Evolutionary conservation across 2,329 filamentous ascomycete genomes (phyloP).

Genomic region (Emydomyces testavorans): DNA sequence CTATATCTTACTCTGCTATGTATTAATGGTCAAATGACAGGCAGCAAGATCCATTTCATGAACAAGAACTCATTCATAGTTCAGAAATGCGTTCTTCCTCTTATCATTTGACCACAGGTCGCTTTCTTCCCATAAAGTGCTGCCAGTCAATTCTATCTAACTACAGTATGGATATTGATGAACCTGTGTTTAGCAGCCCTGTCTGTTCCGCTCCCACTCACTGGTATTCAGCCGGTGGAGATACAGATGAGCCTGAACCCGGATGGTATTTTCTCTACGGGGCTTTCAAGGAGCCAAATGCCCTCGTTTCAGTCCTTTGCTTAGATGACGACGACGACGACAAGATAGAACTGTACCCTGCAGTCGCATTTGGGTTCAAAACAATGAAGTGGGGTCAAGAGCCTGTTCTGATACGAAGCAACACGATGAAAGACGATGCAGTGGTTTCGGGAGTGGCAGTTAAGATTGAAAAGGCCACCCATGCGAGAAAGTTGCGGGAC

Average conservation of each 20-base stretch:
- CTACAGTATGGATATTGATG: background rate
- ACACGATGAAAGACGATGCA: constrained; percentile 2
- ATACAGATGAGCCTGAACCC: background rate
- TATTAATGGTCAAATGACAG: too few relatives aligned
- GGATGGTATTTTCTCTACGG: constrained; percentile 19
- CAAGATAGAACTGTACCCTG: background rate
- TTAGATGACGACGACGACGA: background rate
- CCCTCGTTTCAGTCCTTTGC: constrained; percentile 9
- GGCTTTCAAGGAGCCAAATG: constrained; percentile 9
- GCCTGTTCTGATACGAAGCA: constrained; percentile 1
- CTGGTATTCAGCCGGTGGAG: constrained; percentile 12
- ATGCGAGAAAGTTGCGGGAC: constrained; percentile 8
- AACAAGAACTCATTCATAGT: too few relatives aligned
- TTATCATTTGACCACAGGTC: too few relatives aligned
- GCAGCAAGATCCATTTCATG: too few relatives aligned
- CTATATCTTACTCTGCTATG: too few relatives aligned
- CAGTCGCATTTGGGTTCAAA: constrained; percentile 13
- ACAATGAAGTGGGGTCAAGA: constrained; percentile 9
- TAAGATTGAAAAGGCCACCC: constrained; percentile 1
- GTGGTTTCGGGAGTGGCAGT: constrained; percentile 9
- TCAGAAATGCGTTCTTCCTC: too few relatives aligned
- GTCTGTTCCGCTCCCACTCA: constrained; percentile 9
- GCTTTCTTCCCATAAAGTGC: too few relatives aligned
- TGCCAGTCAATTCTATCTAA: too few relatives aligned
- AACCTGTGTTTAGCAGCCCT: constrained; percentile 4